A percentile compares a stretch with the other conserved stretches of the same genome.
phyloP scores from a whole-genome alignment of 495 filamentous ascomycete species.

The Penicillium tannophilum region DNA sequence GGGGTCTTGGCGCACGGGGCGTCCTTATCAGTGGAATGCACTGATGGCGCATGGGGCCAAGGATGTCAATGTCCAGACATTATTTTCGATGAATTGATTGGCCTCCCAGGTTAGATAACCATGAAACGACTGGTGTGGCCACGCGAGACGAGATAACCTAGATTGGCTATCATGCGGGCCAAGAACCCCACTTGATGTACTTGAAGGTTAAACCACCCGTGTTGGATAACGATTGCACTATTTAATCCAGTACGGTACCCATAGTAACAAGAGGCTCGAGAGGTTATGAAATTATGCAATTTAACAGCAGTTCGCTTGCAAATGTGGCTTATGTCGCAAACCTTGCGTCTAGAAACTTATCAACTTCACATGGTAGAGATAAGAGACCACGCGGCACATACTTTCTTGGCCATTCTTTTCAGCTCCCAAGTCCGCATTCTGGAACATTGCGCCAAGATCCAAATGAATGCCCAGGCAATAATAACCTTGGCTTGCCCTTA shows the following conservation, averaged over 20 bases:
- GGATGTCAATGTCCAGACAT: background rate
- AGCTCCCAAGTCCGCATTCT: background rate
- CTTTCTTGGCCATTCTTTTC: background rate
- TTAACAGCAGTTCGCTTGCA: too few species aligned
- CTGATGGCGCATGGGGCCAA: background rate
- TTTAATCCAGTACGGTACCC: background rate
- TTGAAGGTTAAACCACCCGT: background rate
- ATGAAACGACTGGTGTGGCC: background rate
- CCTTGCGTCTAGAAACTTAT: too few species aligned
- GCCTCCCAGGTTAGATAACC: background rate
- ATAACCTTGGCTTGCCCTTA: background rate
- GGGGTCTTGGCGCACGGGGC: background rate
- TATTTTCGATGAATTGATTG: background rate
- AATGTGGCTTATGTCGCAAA: too few species aligned
- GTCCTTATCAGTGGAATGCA: background rate
- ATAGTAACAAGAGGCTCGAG: too few species aligned
- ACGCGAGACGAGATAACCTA: background rate
- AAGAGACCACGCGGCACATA: background rate
- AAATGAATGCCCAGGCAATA: background rate
- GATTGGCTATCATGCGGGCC: background rate
- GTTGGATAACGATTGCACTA: background rate
- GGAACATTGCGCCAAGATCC: background rate
- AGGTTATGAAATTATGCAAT: too few species aligned
- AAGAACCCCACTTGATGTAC: background rate
- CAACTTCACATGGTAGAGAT: background rate